Evolutionary conservation across 2,329 filamentous ascomycete genomes (phyloP), one percentile per base, ranked within the genome.

Genomic region (Pestalotiopsis sp.): DNA sequence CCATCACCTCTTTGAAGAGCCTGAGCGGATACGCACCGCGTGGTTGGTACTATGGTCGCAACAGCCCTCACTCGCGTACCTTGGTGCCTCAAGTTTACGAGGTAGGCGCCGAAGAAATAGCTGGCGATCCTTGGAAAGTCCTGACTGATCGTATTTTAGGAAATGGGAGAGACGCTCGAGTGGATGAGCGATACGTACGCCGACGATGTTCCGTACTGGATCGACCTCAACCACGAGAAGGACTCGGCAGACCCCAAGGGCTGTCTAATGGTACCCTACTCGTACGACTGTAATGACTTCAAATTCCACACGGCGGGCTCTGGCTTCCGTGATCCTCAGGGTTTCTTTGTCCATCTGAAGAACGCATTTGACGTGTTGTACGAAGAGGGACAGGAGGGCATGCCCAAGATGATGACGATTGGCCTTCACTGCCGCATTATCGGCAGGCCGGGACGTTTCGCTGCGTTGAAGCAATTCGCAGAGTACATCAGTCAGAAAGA

Each of bases 391-490:
- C 74, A 79, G 64, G 78, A 78, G 11, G 84, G 84, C 1, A 75
- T 74, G 70, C 84, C 84, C 4, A 86, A 85, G 76, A 88, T 88
- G 85, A 88, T 88, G 85, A 87, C 85, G 0, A 81, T 88, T 26
- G 84, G 82, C 1, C 73, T 87, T 20, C 63, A 65, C 48, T 65
- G 63, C 44, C 40, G 63, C 7, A 65, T 85, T 66, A 82, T 84
- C 44, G 86, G 85, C 1, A 81, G 84, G 40, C 85, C 85, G 0
- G 86, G 84, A 3, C 78, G 86, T 1, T 84, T 84, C 68, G 80
- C 78, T 59, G 86, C 85, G 1, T 71, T 88, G 56, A 78, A 81
- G 72, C 81, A 85, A 66, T 86, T 87, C 72, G 82, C 86, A 1
- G 82, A 87, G 68, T 65, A 65, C n/a, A 65, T 65, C n/a, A 65